These are phyloP conservation scores for Lentinula aciculospora DNA, from an alignment of 768 basidiomycete genomes.

Conservation along the genomic window DNA sequence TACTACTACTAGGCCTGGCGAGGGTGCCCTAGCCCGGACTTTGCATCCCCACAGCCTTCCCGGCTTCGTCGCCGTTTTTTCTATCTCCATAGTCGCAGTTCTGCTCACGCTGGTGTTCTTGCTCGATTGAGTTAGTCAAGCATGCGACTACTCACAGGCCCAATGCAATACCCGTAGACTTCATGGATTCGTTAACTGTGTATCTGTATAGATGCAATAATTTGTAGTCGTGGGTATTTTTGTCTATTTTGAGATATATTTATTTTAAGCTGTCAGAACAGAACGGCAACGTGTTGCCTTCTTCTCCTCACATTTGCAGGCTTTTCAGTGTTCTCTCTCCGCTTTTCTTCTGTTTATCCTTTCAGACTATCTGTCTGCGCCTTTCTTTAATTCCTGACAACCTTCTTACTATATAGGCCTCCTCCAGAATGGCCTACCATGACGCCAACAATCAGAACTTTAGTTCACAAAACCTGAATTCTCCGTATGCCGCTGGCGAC, in stretches of 20 bases:
- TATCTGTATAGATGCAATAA: too few relatives aligned
- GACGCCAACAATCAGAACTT: conserved; percentile 3
- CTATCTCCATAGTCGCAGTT: too few relatives aligned
- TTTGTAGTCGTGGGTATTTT: neutral
- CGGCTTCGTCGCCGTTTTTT: too few relatives aligned
- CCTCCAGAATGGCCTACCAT: conserved; percentile 3
- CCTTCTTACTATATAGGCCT: neutral
- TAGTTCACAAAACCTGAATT: conserved; percentile 10
- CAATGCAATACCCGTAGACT: too few relatives aligned
- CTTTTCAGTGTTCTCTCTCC: neutral
- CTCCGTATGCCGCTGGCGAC: conserved; percentile 51
- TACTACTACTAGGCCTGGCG: neutral
- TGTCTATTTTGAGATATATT: neutral
- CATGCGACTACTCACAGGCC: too few relatives aligned
- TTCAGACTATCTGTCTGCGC: conserved; percentile 7
- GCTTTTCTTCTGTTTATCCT: neutral
- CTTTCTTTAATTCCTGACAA: neutral
- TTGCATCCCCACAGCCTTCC: too few relatives aligned
- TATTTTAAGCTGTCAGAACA: neutral
- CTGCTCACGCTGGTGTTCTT: too few relatives aligned
- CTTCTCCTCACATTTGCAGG: neutral
- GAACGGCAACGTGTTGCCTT: neutral
- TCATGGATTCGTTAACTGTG: too few relatives aligned
- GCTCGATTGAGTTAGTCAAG: too few relatives aligned
- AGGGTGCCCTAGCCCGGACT: too few relatives aligned